Percentiles rank a stretch among this genome's conserved stretches.
Evolutionary conservation across 1,139 yeast species (phyloP).

Genomic region (Taphrina confusa): DNA sequence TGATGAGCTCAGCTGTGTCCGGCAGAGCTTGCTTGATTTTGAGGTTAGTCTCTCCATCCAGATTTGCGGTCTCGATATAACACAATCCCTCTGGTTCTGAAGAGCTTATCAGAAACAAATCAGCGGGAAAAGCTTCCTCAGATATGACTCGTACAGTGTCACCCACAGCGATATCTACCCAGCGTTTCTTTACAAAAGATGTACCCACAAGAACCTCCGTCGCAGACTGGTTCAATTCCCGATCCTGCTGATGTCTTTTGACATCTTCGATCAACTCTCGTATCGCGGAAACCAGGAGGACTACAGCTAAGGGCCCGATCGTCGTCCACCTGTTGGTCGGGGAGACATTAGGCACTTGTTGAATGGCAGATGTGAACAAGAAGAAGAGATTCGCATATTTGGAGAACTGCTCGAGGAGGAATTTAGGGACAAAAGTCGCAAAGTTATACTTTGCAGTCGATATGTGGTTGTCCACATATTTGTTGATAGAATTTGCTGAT

Average conservation of each 20-base stretch:
- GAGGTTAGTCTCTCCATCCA: slow-evolving; percentile 96
- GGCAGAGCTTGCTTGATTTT: slow-evolving; percentile 85
- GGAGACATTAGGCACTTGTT: slow-evolving; percentile 94
- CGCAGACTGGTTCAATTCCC: slow-evolving; percentile 77
- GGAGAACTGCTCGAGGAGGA: slow-evolving; percentile 92
- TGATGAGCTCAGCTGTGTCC: slow-evolving; percentile 74
- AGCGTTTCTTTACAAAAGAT: slow-evolving; percentile 63
- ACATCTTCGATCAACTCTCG: slow-evolving; percentile 90
- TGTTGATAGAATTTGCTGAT: slow-evolving; percentile 55
- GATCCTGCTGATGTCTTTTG: slow-evolving; percentile 85
- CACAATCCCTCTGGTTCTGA: slow-evolving; percentile 98
- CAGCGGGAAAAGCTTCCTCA: slow-evolving; percentile 95
- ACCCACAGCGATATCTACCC: slow-evolving; percentile 91
- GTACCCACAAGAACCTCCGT: slow-evolving; percentile 73
- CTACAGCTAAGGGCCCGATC: slow-evolving; percentile 82
- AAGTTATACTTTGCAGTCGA: slow-evolving; percentile 95
- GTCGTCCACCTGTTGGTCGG: slow-evolving; percentile 97
- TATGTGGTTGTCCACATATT: slow-evolving; percentile 79
- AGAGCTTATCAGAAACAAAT: slow-evolving; percentile 75
- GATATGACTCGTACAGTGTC: slow-evolving; percentile 81
- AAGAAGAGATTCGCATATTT: slow-evolving; percentile 95
- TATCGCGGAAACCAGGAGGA: slow-evolving; percentile 82
- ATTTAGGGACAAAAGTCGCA: slow-evolving; percentile 92
- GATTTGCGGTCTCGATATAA: slow-evolving; percentile 93
- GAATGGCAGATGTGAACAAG: slow-evolving; percentile 86